Evolutionary conservation across 148 eudicot species (phyloP).

Genomic region (Cornus kousa): DNA sequence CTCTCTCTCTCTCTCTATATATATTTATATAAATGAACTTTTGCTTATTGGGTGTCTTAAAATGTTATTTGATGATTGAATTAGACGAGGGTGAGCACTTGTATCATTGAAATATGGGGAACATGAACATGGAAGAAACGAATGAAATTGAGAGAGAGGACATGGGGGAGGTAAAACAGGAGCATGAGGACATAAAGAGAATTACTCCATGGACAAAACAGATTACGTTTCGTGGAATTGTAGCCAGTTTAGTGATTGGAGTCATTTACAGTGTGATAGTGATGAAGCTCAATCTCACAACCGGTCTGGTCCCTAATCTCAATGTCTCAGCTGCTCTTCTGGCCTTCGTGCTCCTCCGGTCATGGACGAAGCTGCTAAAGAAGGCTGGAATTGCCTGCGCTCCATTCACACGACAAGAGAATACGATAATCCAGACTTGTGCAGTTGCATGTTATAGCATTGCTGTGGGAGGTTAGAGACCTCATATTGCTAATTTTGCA

Average conservation of each 20-base stretch:
- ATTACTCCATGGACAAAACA: constrained; percentile 64
- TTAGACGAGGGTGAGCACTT: not conserved
- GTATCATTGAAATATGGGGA: constrained; percentile 19
- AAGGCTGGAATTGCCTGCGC: constrained; percentile 43
- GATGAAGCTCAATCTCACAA: constrained; percentile 73
- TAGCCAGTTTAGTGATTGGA: constrained; percentile 63
- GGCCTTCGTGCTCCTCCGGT: constrained; percentile 50
- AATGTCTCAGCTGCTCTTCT: constrained; percentile 85
- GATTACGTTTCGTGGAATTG: constrained; percentile 57
- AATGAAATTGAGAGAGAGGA: constrained; percentile 23
- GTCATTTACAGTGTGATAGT: constrained; percentile 68
- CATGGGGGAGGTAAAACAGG: constrained; percentile 12
- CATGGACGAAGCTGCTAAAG: constrained; percentile 62
- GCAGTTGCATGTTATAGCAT: constrained; percentile 84
- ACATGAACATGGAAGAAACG: constrained; percentile 16
- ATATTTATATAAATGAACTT: not conserved
- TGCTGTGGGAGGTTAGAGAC: constrained; percentile 59
- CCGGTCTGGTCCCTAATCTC: constrained; percentile 74
- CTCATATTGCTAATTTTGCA: not conserved
- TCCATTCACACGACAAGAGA: constrained; percentile 73
- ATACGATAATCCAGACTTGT: constrained; percentile 73
- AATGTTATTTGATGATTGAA: not conserved
- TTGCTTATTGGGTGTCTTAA: not conserved
- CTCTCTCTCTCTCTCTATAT: not conserved
- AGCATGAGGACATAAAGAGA: constrained; percentile 36